Evolutionary conservation across 1,139 yeast species (phyloP).

Genomic region (Yamadazyma dushanensis): DNA sequence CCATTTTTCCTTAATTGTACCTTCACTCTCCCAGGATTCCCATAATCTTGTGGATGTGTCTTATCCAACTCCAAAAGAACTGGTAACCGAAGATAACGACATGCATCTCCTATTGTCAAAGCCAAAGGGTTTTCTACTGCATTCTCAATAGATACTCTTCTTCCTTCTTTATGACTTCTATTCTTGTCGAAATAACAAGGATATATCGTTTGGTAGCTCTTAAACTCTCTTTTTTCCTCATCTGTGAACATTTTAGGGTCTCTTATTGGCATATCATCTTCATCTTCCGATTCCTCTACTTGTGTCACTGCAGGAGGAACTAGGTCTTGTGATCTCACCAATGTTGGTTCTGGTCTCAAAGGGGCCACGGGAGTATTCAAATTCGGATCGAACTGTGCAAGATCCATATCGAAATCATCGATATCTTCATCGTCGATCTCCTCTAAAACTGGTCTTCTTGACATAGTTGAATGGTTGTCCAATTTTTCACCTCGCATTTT

Average conservation of each 20-base stretch:
- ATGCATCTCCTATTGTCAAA: conserved; percentile 71
- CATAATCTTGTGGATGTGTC: conserved; percentile 94
- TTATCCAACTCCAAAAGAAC: conserved; percentile 73
- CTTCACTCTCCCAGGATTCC: conserved; percentile 93
- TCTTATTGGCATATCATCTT: conserved; percentile 26
- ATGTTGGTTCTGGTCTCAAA: conserved; percentile 53
- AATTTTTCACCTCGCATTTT: background rate
- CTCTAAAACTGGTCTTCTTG: conserved; percentile 72
- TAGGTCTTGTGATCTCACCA: conserved; percentile 64
- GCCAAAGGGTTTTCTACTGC: conserved; percentile 91
- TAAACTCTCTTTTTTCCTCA: conserved; percentile 61
- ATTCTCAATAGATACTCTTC: conserved; percentile 64
- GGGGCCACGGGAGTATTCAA: conserved; percentile 72
- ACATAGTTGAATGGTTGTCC: conserved; percentile 24
- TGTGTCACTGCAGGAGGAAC: conserved; percentile 19
- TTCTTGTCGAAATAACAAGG: conserved; percentile 90
- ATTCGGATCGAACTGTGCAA: conserved; percentile 84
- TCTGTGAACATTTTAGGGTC: conserved; percentile 41
- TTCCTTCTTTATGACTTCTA: conserved; percentile 77
- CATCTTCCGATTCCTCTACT: conserved; percentile 8
- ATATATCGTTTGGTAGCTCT: conserved; percentile 70
- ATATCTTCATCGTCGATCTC: conserved; percentile 87
- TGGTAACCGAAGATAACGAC: conserved; percentile 49
- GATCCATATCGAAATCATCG: conserved; percentile 90
- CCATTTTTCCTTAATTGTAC: conserved; percentile 60